These are phyloP conservation scores for Ophiostoma angusticollis DNA, from an alignment of 2,329 filamentous ascomycete species.

Conservation along the genomic window DNA sequence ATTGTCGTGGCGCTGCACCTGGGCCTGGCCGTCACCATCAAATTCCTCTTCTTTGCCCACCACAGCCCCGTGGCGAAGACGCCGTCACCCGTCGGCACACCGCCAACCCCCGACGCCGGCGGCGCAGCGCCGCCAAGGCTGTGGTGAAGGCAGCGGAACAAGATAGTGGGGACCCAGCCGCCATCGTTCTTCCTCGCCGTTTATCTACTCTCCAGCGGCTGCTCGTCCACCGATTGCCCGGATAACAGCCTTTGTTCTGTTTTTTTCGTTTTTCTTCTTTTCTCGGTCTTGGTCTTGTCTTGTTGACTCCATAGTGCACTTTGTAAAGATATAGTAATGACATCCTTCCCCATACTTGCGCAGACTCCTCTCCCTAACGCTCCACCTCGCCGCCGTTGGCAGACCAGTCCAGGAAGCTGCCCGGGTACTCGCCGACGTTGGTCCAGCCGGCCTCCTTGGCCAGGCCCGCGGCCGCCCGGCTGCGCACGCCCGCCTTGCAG, in stretches of 20 bases:
- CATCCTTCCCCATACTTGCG: not conserved
- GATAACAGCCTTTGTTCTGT: not conserved
- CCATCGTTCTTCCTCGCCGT: not conserved
- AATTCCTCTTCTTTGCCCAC: constrained; percentile 90
- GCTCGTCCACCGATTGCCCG: too few relatives aligned
- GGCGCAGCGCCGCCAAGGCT: constrained; percentile 14
- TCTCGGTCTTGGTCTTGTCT: not conserved
- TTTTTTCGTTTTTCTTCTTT: not conserved
- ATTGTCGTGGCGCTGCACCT: constrained; percentile 76
- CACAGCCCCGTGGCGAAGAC: constrained; percentile 38
- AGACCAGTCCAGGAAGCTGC: constrained; percentile 75
- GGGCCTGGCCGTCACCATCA: constrained; percentile 85
- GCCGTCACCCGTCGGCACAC: not conserved
- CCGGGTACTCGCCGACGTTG: constrained; percentile 57
- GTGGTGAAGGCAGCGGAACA: not conserved
- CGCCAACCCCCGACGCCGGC: constrained; percentile 2
- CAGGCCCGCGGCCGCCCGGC: constrained; percentile 60
- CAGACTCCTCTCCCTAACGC: too few relatives aligned
- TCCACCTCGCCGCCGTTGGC: constrained; percentile 53
- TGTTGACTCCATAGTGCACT: too few relatives aligned
- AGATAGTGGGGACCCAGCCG: too few relatives aligned
- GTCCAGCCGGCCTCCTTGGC: constrained; percentile 66
- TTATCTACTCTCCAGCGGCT: too few relatives aligned
- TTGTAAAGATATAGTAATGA: not conserved
- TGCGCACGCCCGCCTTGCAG: constrained; percentile 83